Conservation (phyloP, 2,329 filamentous ascomycete species). For the Botryotinia calthae region DNA sequence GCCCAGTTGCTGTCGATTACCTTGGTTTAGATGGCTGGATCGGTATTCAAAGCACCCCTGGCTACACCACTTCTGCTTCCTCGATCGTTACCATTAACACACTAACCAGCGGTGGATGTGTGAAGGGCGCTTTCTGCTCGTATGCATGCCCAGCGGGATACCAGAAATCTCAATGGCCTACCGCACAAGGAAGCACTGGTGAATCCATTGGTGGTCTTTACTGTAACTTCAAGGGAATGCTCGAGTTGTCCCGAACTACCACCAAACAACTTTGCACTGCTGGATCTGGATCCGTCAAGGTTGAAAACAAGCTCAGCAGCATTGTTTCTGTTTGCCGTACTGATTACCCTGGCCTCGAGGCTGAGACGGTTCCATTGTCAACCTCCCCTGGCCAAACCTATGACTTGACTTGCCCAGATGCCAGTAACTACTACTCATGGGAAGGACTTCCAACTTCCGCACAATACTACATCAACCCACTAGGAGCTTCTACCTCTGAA, state of each 20-base stretch:
- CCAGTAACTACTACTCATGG: slow-evolving; percentile 74
- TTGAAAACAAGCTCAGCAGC: slow-evolving; percentile 70
- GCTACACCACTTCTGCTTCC: slow-evolving; percentile 47
- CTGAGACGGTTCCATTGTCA: slow-evolving; percentile 76
- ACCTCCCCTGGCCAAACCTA: slow-evolving; percentile 57
- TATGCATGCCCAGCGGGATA: slow-evolving; percentile 91
- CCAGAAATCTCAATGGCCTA: slow-evolving; percentile 88
- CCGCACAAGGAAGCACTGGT: slow-evolving; percentile 70
- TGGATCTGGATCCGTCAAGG: slow-evolving; percentile 64
- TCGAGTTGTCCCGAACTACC: slow-evolving; percentile 71
- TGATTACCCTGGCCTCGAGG: slow-evolving; percentile 91
- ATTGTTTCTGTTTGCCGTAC: slow-evolving; percentile 83
- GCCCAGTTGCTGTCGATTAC: slow-evolving; percentile 69
- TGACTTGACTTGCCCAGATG: slow-evolving; percentile 70
- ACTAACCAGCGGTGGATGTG: slow-evolving; percentile 60
- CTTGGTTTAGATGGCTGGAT: slow-evolving; percentile 72
- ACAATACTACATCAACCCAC: slow-evolving; percentile 95
- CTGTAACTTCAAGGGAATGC: slow-evolving; percentile 71
- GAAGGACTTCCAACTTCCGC: slow-evolving; percentile 72
- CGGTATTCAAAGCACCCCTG: slow-evolving; percentile 67
- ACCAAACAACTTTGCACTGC: slow-evolving; percentile 70
- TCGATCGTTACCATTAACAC: slow-evolving; percentile 66
- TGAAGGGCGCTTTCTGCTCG: slow-evolving; percentile 71
- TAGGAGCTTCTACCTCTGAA: slow-evolving; percentile 61
- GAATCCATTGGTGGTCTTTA: slow-evolving; percentile 86